Base-by-base conservation (phyloP, 306 rosid species). In the Adenanthera pavonina region DNA sequence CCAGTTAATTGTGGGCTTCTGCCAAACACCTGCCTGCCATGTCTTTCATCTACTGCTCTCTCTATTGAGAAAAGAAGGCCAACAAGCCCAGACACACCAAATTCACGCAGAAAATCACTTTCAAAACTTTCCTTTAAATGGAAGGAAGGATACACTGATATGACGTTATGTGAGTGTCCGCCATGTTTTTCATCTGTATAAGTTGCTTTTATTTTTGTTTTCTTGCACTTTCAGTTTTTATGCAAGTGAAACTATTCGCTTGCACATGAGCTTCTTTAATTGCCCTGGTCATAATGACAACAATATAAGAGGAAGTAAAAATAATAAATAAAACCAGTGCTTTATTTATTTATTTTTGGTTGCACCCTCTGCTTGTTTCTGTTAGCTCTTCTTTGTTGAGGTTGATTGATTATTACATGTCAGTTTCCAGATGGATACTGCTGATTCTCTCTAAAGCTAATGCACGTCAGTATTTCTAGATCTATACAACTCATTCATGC, bases 121-220 rank as follows among this genome's bases (percentile, higher is more conserved):
- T 90, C 93, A 5, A 94, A 81, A 76, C 90, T 88, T 36, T 95
- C 99, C n/a, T 95, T 93, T 73, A 95, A 95, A 85, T 87, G 87
- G 89, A 89, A 81, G 87, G 98, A 93, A 86, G 93, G 92, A 35
- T 78, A 84, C 53, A 49, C 89, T 8, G 99, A 93, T 67, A 75
- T 65, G 44, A 72, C 79, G 30, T 83, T 77, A 61, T 56, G 99
- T 95, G 91, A 93, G 97, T 89, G 66, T 67, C 75, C 66, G 65
- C 44, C 1, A 34, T 77, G 51, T 72, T 51, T 61, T 76, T 66
- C 8, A 2, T 48, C 44, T n/a, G 36, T 2, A 7, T 51, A 30
- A 15, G 30, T 43, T 57, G 65, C 62, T 30, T 76, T 67, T 69
- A 69, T 72, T 80, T 76, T 7, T 60, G 35, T 48, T 59, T n/a